These are phyloP conservation scores for Plectranthus barbatus DNA, from an alignment of 257 asterid species.

Conservation along the genomic window DNA sequence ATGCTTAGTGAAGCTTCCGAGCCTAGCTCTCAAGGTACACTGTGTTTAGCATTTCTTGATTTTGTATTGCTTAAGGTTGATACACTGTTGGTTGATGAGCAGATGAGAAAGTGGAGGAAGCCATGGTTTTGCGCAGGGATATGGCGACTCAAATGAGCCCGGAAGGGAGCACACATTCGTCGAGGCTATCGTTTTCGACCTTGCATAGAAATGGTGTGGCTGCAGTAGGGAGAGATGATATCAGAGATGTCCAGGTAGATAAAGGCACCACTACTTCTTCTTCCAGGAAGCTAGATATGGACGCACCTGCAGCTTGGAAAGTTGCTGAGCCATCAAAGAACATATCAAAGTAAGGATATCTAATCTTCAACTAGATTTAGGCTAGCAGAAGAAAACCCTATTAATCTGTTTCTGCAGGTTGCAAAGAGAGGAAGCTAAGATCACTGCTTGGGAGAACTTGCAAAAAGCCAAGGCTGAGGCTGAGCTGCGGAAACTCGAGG, in stretches of 20 bases:
- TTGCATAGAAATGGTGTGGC: conserved; percentile 12
- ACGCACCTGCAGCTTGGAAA: conserved; percentile 34
- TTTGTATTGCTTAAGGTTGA: too few species aligned
- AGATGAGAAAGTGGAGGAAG: conserved; percentile 46
- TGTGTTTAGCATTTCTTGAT: too few species aligned
- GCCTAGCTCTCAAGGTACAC: conserved; percentile 35
- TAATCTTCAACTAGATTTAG: too few species aligned
- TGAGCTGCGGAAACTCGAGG: conserved; percentile 77
- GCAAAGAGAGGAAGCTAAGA: conserved; percentile 66
- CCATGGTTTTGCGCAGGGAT: conserved; percentile 48
- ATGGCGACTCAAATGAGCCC: conserved; percentile 97
- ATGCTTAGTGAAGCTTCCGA: conserved; percentile 29
- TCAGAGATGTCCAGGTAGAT: conserved; percentile 78
- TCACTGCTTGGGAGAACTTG: conserved; percentile 82
- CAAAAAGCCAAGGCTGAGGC: conserved; percentile 94
- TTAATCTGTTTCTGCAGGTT: conserved; percentile 30
- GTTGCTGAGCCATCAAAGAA: conserved; percentile 27
- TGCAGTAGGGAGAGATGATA: conserved; percentile 31
- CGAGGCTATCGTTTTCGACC: conserved; percentile 41
- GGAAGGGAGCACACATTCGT: conserved; percentile 46
- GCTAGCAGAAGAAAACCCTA: too few species aligned
- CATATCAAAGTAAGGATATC: conserved; percentile 32
- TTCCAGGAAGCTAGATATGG: conserved; percentile 29
- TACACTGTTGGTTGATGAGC: conserved; percentile 1
- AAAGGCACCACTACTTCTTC: conserved; percentile 37